Percentiles rank a stretch among this genome's conserved stretches.
Conservation (phyloP, 2,329 filamentous ascomycete genomes). For the Parasarocladium wereldwijsianum region DNA sequence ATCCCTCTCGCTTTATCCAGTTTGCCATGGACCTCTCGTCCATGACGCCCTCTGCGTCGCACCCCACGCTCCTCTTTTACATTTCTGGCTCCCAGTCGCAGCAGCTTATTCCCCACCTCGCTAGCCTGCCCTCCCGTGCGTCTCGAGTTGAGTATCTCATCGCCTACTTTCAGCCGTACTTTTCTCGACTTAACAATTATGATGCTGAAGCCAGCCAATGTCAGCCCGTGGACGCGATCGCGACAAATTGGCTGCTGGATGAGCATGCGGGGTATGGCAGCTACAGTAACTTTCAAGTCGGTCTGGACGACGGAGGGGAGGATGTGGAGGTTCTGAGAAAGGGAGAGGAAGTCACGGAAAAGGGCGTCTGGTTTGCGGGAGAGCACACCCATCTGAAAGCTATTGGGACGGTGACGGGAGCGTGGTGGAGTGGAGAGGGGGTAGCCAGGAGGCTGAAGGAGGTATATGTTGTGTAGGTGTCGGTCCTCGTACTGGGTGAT, state of each 20-base stretch:
- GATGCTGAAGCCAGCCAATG: constrained; percentile 36
- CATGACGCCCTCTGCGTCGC: constrained; percentile 40
- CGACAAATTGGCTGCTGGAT: constrained; percentile 68
- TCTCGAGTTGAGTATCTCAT: constrained; percentile 40
- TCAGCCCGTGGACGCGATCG: constrained; percentile 45
- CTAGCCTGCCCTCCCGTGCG: constrained; percentile 23
- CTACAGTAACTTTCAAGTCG: constrained; percentile 76
- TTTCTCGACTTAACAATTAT: constrained; percentile 59
- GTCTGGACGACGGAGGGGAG: constrained; percentile 51
- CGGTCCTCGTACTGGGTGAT: too few species aligned
- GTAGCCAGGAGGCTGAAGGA: constrained; percentile 51
- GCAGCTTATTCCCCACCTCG: constrained; percentile 33
- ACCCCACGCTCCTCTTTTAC: constrained; percentile 81
- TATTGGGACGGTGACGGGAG: constrained; percentile 76
- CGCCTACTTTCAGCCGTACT: constrained; percentile 65
- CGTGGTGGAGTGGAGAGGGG: constrained; percentile 80
- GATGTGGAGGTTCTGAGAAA: constrained; percentile 53
- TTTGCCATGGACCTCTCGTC: constrained; percentile 65
- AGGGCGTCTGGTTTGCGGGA: constrained; percentile 72
- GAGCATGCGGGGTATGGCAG: constrained; percentile 68
- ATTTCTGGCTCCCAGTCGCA: constrained; percentile 49
- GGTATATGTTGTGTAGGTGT: constrained; percentile 33
- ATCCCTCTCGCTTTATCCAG: constrained; percentile 55
- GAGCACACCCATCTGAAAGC: constrained; percentile 87
- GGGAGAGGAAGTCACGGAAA: constrained; percentile 47